Evolutionary conservation across 192 early-diverging fungal species (phyloP).

Genomic region (Coemansia sp.): DNA sequence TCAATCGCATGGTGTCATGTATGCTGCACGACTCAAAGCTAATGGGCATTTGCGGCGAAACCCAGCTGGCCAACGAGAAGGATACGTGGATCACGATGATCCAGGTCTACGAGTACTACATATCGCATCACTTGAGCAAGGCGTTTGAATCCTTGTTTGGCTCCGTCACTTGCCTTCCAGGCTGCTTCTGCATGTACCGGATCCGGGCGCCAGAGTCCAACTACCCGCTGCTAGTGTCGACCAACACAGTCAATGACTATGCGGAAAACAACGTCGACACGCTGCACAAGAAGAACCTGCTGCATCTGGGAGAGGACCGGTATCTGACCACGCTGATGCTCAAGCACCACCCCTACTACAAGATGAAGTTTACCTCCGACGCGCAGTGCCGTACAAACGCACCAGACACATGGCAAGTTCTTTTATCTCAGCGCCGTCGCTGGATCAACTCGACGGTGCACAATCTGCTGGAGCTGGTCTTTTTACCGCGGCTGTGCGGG

Average conservation of each 20-base stretch:
- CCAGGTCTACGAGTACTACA: conserved; percentile 99
- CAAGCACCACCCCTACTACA: conserved; percentile 98
- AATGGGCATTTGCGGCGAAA: conserved; percentile 97
- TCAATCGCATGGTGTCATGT: conserved; percentile 93
- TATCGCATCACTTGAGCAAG: conserved; percentile 95
- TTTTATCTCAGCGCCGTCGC: conserved; percentile 97
- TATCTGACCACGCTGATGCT: conserved; percentile 93
- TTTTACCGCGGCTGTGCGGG: conserved; percentile 93
- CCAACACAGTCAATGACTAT: conserved; percentile 87
- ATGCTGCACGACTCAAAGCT: conserved; percentile 93
- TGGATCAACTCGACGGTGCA: conserved; percentile 99
- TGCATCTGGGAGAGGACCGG: conserved; percentile 98
- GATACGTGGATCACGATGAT: conserved; percentile 98
- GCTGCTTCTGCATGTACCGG: conserved; percentile 99
- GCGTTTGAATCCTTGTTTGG: conserved; percentile 98
- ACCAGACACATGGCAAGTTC: conserved; percentile 92
- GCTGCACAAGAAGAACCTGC: conserved; percentile 97
- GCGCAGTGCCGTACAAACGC: conserved; percentile 95
- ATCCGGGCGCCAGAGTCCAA: conserved; percentile 88
- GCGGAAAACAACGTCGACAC: conserved; percentile 95
- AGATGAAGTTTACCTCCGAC: conserved; percentile 92
- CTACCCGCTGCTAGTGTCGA: conserved; percentile 85
- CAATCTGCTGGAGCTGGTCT: conserved; percentile 93
- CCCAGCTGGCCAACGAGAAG: conserved; percentile 90
- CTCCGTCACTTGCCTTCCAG: conserved; percentile 96